These are phyloP conservation scores for Metschnikowia dekortorum DNA, from an alignment of 805 yeast genomes.

Conservation along the genomic window DNA sequence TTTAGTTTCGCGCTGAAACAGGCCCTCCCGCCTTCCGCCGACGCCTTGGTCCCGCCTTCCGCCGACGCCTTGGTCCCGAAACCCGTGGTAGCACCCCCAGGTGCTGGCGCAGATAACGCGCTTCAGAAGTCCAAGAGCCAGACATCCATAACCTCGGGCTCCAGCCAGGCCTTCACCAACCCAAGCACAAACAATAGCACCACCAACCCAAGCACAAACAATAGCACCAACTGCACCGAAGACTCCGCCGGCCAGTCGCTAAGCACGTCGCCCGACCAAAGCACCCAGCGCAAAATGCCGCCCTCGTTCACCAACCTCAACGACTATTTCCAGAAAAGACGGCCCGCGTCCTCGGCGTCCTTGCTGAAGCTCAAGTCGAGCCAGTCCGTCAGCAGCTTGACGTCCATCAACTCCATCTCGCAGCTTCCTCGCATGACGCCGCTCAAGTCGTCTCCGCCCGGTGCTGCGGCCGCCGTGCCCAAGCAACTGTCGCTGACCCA, in stretches of 20 bases:
- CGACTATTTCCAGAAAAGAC: conserved; percentile 29
- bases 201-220: conserved; percentile 15
- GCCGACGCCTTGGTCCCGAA: conserved; percentile 14
- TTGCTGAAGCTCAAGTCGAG: conserved; percentile 22
- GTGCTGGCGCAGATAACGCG: neutral
- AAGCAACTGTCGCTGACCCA: conserved; percentile 29
- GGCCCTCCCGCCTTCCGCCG: conserved; percentile 9
- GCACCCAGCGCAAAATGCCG: conserved; percentile 7
- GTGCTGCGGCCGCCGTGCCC: conserved; percentile 12
- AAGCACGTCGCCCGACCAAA: conserved; percentile 33
- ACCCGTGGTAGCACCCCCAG: neutral
- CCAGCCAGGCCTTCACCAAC: conserved; percentile 24
- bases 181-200: conserved; percentile 5
- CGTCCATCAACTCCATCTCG: conserved; percentile 14
- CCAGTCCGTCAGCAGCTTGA: conserved; percentile 15
- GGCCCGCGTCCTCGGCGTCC: conserved; percentile 15
- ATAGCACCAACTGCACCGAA: conserved; percentile 19
- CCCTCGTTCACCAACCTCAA: conserved; percentile 30
- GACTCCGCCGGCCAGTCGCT: conserved; percentile 26
- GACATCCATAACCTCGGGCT: conserved; percentile 21
- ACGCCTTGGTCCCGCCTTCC: conserved; percentile 13
- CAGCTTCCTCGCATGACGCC: conserved; percentile 43
- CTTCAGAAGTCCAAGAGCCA: conserved; percentile 26
- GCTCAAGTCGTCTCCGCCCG: conserved; percentile 20
- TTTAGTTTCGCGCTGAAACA: conserved; percentile 1